phyloP scores from a whole-genome alignment of 2,329 filamentous ascomycete species.

The Alternaria triticina region DNA sequence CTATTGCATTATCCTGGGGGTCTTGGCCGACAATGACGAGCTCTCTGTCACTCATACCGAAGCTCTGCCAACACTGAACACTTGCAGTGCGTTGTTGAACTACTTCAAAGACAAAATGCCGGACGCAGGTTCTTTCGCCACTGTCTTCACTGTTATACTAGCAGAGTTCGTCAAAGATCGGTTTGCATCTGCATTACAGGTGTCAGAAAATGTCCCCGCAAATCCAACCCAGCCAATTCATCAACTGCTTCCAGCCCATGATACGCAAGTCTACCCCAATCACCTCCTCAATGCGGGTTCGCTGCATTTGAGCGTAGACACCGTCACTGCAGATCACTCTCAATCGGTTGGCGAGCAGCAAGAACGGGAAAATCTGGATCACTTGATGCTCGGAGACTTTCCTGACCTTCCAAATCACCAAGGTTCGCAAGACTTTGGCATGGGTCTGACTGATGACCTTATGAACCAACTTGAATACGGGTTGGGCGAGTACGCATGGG shows the following conservation, averaged over 20 bases:
- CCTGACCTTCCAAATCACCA: background rate
- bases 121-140: slow-evolving; percentile 33
- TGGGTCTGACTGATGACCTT: slow-evolving; percentile 19
- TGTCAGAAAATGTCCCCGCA: background rate
- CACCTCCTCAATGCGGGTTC: background rate
- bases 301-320: background rate
- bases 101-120: slow-evolving; percentile 34
- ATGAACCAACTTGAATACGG: slow-evolving; percentile 39
- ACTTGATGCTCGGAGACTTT: background rate
- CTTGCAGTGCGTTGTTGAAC: slow-evolving; percentile 29
- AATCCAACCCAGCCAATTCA: background rate
- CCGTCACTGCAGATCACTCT: background rate
- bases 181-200: background rate
- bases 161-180: slow-evolving; percentile 23
- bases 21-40: slow-evolving; percentile 20
- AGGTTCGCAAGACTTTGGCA: background rate
- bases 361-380: background rate
- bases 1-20: slow-evolving; percentile 33
- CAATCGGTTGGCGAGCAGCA: background rate
- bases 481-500: slow-evolving; percentile 43
- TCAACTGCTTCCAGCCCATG: background rate
- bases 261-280: background rate
- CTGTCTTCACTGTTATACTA: slow-evolving; percentile 35
- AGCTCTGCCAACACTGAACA: slow-evolving; percentile 7
- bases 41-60: background rate